Base-by-base conservation (phyloP, 495 filamentous ascomycete genomes). In the Hypoxylon fuscum region DNA sequence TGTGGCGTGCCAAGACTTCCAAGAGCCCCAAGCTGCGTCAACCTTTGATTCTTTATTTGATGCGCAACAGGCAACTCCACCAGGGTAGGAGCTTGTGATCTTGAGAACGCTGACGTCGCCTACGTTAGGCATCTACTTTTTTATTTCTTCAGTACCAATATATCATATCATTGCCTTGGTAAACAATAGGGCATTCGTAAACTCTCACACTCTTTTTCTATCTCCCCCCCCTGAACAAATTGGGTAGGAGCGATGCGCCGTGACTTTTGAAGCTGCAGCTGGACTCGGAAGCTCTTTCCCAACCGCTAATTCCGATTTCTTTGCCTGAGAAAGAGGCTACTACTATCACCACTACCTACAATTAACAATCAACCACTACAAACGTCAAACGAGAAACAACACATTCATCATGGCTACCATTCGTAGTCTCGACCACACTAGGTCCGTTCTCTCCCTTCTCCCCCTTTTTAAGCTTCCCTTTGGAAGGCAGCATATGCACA, bases 361-460 rank as follows among this genome's bases (percentile, higher is more conserved):
- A n/a, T n/a, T n/a, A n/a, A n/a, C n/a, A n/a, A n/a, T n/a, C n/a
- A n/a, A n/a, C n/a, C n/a, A n/a, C n/a, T n/a, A n/a, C n/a, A n/a
- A n/a, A n/a, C n/a, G n/a, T n/a, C n/a, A n/a, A n/a, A n/a, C n/a
- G n/a, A n/a, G n/a, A n/a, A 52, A 15, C 15, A 37, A 44, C 17
- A 29, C 29, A 22, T 62, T 63, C 73, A 70, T 51, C 63, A 79
- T 79, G 77, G 76, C 77, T 52, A 74, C 78, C 5, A 73, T 77
- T 41, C 75, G 78, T 51, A 79, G 77, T 60, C 69, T 81, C 21
- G 78, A 81, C 59, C 78, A 81, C 51, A 75, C 76, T 41, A 81
- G 75, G 78, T 81, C 42, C 55, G 68, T 68, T 29, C 38, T 56
- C 25, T 43, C 22, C 23, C 44, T 68, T 29, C 38, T 56, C 25